A percentile compares a stretch with the other conserved stretches of the same genome.
Evolutionary conservation across 768 basidiomycete species (phyloP).

Genomic region (Pseudohyphozyma bogoriensis): DNA sequence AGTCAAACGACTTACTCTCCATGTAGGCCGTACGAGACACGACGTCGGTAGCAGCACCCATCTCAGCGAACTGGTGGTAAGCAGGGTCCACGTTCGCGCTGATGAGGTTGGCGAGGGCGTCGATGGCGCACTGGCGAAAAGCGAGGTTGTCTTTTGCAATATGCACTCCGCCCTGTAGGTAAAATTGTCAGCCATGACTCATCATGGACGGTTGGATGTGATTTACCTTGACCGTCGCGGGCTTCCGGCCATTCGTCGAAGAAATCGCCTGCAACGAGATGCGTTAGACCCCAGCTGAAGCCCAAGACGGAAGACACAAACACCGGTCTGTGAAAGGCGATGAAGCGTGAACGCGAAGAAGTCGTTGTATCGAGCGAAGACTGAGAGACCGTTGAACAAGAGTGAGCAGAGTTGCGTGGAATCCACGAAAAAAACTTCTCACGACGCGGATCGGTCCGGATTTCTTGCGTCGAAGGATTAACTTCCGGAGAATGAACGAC

Average conservation of each 20-base stretch:
- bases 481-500: constrained; percentile 44
- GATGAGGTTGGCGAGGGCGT: constrained; percentile 69
- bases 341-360: background rate
- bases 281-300: no score
- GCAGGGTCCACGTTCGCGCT: constrained; percentile 76
- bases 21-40: constrained; percentile 69
- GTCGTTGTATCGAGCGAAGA: constrained; percentile 36
- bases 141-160: background rate
- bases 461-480: background rate
- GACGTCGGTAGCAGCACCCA: constrained; percentile 64
- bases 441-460: background rate
- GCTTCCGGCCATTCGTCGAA: no score
- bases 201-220: no score
- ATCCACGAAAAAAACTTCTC: no score
- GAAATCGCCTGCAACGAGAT: background rate
- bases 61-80: constrained; percentile 71
- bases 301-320: background rate
- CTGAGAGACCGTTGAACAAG: background rate
- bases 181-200: no score
- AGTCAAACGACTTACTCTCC: constrained; percentile 50
- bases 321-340: background rate
- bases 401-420: background rate
- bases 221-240: no score
- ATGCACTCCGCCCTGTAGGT: no score
- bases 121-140: constrained; percentile 43